A percentile compares a stretch with the other conserved stretches of the same genome.
Conservation (phyloP, 2,329 filamentous ascomycete genomes). For the Proliferodiscus dingleyae region DNA sequence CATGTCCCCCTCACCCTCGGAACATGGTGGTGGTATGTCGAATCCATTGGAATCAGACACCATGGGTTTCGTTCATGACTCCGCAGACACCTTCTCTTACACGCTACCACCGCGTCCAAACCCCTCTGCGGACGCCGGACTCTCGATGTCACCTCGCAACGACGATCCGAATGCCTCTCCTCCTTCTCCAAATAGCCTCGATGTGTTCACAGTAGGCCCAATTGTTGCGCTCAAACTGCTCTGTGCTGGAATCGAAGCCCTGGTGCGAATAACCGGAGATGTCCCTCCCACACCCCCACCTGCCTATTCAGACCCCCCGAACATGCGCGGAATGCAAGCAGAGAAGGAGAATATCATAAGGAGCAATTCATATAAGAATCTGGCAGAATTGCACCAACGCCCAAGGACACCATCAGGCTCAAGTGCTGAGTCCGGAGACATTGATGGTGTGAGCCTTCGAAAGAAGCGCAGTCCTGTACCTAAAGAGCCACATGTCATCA, state of each 20-base stretch:
- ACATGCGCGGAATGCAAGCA: slow-evolving; percentile 58
- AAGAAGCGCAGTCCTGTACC: slow-evolving; percentile 27
- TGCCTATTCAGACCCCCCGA: slow-evolving; percentile 56
- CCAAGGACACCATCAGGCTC: slow-evolving; percentile 23
- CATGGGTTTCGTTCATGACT: slow-evolving; percentile 28
- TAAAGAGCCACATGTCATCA: slow-evolving; percentile 49
- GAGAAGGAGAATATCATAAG: slow-evolving; percentile 58
- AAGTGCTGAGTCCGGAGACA: slow-evolving; percentile 31
- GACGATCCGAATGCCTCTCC: slow-evolving; percentile 27
- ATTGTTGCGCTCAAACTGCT: slow-evolving; percentile 74
- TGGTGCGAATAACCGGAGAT: slow-evolving; percentile 71
- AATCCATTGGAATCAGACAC: slow-evolving; percentile 6
- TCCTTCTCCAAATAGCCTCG: slow-evolving; percentile 43
- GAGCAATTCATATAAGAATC: slow-evolving; percentile 47
- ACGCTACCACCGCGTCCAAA: slow-evolving; percentile 28
- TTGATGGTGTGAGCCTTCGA: slow-evolving; percentile 53
- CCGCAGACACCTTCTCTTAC: slow-evolving; percentile 24
- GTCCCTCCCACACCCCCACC: slow-evolving; percentile 75
- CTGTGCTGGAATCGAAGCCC: slow-evolving; percentile 63
- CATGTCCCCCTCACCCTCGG: slow-evolving; percentile 16
- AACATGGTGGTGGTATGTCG: slow-evolving; percentile 1
- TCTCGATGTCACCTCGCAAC: slow-evolving; percentile 19
- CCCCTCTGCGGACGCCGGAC: slow-evolving; percentile 28
- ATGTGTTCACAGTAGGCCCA: slow-evolving; percentile 69
- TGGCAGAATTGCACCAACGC: slow-evolving; percentile 26